Conservation (phyloP, 2,329 filamentous ascomycete genomes). For the Bipolaris cookei region DNA sequence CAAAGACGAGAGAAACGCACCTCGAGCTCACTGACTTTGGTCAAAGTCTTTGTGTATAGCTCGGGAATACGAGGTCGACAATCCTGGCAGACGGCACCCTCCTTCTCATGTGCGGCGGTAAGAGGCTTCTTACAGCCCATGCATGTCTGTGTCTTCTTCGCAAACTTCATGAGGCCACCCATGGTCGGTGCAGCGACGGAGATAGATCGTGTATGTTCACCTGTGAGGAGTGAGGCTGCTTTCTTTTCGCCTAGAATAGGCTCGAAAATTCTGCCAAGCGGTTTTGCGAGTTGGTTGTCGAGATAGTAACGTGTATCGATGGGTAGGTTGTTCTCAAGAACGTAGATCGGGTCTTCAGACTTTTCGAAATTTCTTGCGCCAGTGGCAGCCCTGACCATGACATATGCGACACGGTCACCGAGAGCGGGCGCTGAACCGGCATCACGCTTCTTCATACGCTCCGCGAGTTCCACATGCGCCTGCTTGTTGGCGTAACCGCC, state of each 20-base stretch:
- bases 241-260: slow-evolving; percentile 95
- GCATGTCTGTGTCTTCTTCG: slow-evolving; percentile 96
- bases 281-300: slow-evolving; percentile 97
- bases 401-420: slow-evolving; percentile 96
- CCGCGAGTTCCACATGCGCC: slow-evolving; percentile 92
- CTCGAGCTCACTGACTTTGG: slow-evolving; percentile 89
- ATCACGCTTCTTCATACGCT: slow-evolving; percentile 97
- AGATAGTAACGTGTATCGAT: slow-evolving; percentile 99
- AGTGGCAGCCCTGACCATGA: slow-evolving; percentile 90
- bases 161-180: slow-evolving; percentile 96
- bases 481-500: slow-evolving; percentile 81
- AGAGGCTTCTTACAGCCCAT: slow-evolving; percentile 99
- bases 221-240: slow-evolving; percentile 81
- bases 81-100: slow-evolving; percentile 85
- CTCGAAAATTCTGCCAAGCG: slow-evolving; percentile 93
- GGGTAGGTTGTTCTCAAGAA: slow-evolving; percentile 95
- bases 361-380: slow-evolving; percentile 96
- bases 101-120: slow-evolving; percentile 75
- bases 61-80: slow-evolving; percentile 87
- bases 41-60: slow-evolving; percentile 88
- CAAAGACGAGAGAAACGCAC: slow-evolving; percentile 90
- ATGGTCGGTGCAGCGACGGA: slow-evolving; percentile 89
- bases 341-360: slow-evolving; percentile 95
- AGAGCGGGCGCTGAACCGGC: slow-evolving; percentile 90
- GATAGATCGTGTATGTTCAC: slow-evolving; percentile 94